Evolutionary conservation across 169 alveolate species (phyloP), one percentile per base, ranked within the genome.

Genomic region (Plasmodium malariae): DNA sequence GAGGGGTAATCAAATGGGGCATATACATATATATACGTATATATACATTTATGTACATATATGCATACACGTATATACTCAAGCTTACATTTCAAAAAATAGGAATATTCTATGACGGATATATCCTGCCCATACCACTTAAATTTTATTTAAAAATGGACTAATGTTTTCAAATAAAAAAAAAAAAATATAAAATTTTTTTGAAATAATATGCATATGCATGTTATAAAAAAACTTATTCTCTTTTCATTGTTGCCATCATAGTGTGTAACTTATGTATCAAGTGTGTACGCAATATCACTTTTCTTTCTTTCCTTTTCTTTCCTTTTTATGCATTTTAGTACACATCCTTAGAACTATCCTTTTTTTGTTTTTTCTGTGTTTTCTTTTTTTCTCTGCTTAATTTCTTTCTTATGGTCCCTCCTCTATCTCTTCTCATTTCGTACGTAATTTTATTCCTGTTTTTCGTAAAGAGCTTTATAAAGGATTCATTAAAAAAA

Each of bases 371-470:
- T 63, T 85, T 85, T 40, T 70, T 85, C 55, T 85, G 87, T 4
- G 85, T 85, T 85, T 85, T 85, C 69, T 70, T 68, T 72, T 70
- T 85, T 62, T 85, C 92, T 59, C 92, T 70, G 54, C 74, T 85
- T 49, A 85, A 69, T 34, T 85, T 85, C 69, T 70, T 85, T 26
- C 92, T 59, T n/a, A 85, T 74, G n/a, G 92, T 85, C 24, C 92
- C 92, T 14, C 92, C 92, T 45, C 92, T 85, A 48, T 85, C 92
- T 32, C 92, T 69, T 37, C 92, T 30, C 92, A 85, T 85, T 85
- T 85, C 87, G 49, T 70, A 85, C 5, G 34, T 49, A 68, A 32
- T 36, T 54, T 57, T 43, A 43, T 65, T 48, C 28, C 32, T 45
- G 26, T 57, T 80, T 72, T 68, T 68, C 28, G 9, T 21, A 68